Conservation (phyloP, 495 filamentous ascomycete species). For the Penicillium diatomitis region DNA sequence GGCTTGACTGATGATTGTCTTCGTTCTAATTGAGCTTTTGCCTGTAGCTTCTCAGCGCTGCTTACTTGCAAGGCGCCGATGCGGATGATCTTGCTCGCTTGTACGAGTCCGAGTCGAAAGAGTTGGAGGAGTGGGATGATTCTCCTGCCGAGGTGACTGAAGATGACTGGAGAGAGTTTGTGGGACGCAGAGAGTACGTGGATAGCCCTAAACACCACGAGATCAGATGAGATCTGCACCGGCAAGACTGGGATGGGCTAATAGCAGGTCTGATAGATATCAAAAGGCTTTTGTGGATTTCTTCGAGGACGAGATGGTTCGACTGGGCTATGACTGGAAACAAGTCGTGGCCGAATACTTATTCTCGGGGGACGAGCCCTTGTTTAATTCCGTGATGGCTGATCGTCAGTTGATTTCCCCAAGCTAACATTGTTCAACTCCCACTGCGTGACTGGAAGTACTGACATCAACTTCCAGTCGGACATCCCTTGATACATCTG, state of each 20-base stretch:
- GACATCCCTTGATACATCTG: conserved; percentile 80
- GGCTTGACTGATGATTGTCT: no score
- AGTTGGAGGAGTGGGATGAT: conserved; percentile 72
- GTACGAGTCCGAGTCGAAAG: conserved; percentile 65
- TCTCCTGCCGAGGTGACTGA: conserved; percentile 73
- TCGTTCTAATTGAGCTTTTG: no score
- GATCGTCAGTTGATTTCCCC: conserved; percentile 52
- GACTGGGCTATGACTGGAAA: conserved; percentile 76
- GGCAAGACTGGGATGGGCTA: background rate
- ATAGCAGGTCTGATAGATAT: conserved; percentile 41
- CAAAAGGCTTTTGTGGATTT: conserved; percentile 87
- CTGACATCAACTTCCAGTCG: conserved; percentile 45
- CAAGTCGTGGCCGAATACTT: conserved; percentile 65
- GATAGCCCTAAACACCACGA: no score
- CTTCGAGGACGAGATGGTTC: conserved; percentile 79
- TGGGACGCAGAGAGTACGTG: conserved; percentile 55
- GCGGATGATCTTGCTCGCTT: conserved; percentile 61
- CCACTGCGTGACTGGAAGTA: background rate
- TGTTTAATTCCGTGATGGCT: conserved; percentile 67
- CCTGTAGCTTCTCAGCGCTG: conserved; percentile 58
- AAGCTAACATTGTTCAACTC: background rate
- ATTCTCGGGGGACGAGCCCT: conserved; percentile 62
- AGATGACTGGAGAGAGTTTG: conserved; percentile 76
- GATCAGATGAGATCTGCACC: no score
- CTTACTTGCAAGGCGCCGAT: conserved; percentile 73